Conservation (phyloP, 495 filamentous ascomycete genomes). For the Penicillium silybi region DNA sequence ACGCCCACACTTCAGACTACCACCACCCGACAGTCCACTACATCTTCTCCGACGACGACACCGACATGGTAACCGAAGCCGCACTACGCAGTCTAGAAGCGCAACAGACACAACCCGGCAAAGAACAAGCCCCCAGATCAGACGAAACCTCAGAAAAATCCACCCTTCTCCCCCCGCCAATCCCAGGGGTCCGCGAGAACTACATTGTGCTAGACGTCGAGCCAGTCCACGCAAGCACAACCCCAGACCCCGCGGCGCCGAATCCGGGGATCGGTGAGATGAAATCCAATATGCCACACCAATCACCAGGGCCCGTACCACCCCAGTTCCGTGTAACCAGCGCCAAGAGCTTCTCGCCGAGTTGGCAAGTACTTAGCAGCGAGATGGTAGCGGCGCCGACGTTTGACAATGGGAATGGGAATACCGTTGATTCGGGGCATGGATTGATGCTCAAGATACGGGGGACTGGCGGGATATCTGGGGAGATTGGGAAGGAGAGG, state of each 20-base stretch:
- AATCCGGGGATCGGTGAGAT: background rate
- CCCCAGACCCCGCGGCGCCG: constrained; percentile 3
- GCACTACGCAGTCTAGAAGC: constrained; percentile 40
- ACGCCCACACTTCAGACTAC: constrained; percentile 44
- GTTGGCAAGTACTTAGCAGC: constrained; percentile 53
- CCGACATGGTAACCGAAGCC: constrained; percentile 58
- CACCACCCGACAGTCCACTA: constrained; percentile 84
- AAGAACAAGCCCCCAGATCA: constrained; percentile 11
- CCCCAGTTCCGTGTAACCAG: constrained; percentile 38
- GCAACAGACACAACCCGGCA: constrained; percentile 19
- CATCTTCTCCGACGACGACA: constrained; percentile 77
- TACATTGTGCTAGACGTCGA: constrained; percentile 45
- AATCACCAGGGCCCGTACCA: constrained; percentile 28
- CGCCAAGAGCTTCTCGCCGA: constrained; percentile 46
- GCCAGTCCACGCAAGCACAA: constrained; percentile 8
- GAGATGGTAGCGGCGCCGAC: constrained; percentile 53
- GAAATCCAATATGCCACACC: constrained; percentile 17
- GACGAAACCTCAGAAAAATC: constrained; percentile 12
- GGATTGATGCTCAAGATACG: constrained; percentile 66
- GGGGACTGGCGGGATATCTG: constrained; percentile 43
- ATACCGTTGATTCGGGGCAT: constrained; percentile 16
- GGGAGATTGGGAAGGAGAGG: constrained; percentile 25
- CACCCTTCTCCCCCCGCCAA: constrained; percentile 33
- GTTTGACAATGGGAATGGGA: constrained; percentile 47
- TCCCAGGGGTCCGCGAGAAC: constrained; percentile 40